phyloP scores from a whole-genome alignment of 2,329 filamentous ascomycete species.

The Penicillium sp. region DNA sequence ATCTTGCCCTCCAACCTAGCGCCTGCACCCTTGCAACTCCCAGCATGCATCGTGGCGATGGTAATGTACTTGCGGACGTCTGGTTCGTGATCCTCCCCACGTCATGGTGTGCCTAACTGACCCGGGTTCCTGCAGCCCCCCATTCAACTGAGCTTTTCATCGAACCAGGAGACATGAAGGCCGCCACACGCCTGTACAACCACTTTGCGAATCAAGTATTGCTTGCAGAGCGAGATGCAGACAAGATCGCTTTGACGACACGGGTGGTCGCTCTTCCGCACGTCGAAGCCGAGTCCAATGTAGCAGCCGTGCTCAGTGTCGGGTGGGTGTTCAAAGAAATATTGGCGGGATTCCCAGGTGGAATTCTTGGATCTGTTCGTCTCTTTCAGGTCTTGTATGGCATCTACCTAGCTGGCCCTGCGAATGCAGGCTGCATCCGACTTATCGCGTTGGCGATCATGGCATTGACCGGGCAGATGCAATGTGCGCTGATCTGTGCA shows the following conservation, averaged over 20 bases:
- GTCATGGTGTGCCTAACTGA: slow-evolving; percentile 10
- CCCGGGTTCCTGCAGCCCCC: slow-evolving; percentile 20
- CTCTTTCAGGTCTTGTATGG: slow-evolving; percentile 33
- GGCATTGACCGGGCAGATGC: slow-evolving; percentile 38
- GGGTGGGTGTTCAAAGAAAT: slow-evolving; percentile 38
- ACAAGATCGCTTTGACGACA: slow-evolving; percentile 36
- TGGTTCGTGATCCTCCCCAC: slow-evolving; percentile 10
- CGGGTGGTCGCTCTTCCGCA: slow-evolving; percentile 33
- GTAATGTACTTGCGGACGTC: slow-evolving; percentile 33
- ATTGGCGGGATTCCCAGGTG: slow-evolving; percentile 38
- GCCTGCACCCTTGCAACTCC: slow-evolving; percentile 40
- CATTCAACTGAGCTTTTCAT: slow-evolving; percentile 35
- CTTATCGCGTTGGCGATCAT: slow-evolving; percentile 40
- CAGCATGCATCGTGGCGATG: slow-evolving; percentile 46
- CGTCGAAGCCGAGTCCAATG: slow-evolving; percentile 18
- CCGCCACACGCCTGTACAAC: slow-evolving; percentile 39
- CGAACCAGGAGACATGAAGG: slow-evolving; percentile 35
- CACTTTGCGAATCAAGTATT: slow-evolving; percentile 42
- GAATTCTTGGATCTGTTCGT: slow-evolving; percentile 38
- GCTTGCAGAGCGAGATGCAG: slow-evolving; percentile 34
- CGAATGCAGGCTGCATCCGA: slow-evolving; percentile 25
- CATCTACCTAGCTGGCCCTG: slow-evolving; percentile 28
- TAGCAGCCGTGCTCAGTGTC: slow-evolving; percentile 32
- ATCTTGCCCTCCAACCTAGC: slow-evolving; percentile 38
- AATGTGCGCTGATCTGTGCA: slow-evolving; percentile 42